Evolutionary conservation across 176 grass and related monocot species (phyloP).

Genomic region (Typha latifolia): DNA sequence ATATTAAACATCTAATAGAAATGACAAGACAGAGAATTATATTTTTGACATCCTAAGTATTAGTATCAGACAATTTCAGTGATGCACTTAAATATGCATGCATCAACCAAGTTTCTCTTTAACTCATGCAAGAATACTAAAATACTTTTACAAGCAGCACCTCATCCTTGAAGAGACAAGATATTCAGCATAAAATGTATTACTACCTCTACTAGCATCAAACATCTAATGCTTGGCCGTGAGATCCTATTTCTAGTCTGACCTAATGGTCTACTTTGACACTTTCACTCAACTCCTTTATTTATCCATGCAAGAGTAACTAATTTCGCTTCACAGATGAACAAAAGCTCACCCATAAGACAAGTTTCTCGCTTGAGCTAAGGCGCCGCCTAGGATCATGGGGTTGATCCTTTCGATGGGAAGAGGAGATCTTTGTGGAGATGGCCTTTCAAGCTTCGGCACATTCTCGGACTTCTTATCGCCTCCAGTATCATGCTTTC

Average conservation of each 20-base stretch:
- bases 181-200: background rate
- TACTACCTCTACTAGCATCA: background rate
- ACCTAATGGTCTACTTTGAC: background rate
- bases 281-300: background rate
- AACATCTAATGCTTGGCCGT: background rate
- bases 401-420: conserved; percentile 48
- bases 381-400: conserved; percentile 42
- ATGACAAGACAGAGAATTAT: background rate
- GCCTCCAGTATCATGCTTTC: conserved; percentile 56
- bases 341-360: conserved; percentile 57
- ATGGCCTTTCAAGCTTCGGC: conserved; percentile 64
- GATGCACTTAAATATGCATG: background rate
- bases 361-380: conserved; percentile 49
- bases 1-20: background rate
- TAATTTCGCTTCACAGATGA: background rate
- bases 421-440: conserved; percentile 57
- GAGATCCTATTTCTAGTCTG: background rate
- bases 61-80: background rate
- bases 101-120: background rate
- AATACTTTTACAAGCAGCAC: background rate
- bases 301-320: background rate
- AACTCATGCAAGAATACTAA: background rate
- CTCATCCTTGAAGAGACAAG: background rate
- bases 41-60: background rate
- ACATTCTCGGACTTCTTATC: conserved; percentile 46